phyloP scores from a whole-genome alignment of 2,329 filamentous ascomycete species.

The Trichoderma semiorbis region DNA sequence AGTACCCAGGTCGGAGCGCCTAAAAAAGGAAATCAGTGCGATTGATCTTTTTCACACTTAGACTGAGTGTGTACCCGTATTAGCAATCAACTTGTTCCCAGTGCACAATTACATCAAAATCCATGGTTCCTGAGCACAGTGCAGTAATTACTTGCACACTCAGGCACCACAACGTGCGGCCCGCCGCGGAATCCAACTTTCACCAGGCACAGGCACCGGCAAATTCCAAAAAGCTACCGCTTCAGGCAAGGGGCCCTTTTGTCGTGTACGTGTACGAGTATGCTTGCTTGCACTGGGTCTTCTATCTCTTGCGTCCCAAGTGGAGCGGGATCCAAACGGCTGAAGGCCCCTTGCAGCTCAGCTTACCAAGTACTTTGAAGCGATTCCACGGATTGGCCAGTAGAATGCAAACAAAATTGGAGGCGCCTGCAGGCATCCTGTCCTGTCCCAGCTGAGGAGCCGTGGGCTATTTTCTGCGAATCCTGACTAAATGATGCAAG shows the following conservation, averaged over 20 bases:
- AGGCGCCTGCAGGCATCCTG: not conserved
- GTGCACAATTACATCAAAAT: not conserved
- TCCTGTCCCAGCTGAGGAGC: not conserved
- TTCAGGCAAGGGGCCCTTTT: not conserved
- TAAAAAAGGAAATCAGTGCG: not conserved
- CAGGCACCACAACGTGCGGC: not conserved
- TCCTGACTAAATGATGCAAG: not conserved
- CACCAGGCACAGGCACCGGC: not conserved
- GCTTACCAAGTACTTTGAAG: not conserved
- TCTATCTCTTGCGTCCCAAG: constrained; percentile 14
- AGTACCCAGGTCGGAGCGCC: not conserved
- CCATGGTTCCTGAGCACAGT: not conserved
- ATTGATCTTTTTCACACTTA: not conserved
- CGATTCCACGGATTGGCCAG: not conserved
- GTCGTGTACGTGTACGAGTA: not conserved
- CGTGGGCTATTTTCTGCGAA: not conserved
- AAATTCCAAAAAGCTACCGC: not conserved
- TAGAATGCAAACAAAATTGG: not conserved
- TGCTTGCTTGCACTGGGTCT: not conserved
- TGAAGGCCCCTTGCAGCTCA: constrained; percentile 12
- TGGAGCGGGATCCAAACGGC: not conserved
- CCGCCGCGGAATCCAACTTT: not conserved
- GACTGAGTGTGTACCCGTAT: not conserved
- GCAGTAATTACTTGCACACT: not conserved
- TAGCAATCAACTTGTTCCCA: not conserved